Base-by-base conservation (phyloP, 2,329 filamentous ascomycete genomes). In the Elsinoe batatas region DNA sequence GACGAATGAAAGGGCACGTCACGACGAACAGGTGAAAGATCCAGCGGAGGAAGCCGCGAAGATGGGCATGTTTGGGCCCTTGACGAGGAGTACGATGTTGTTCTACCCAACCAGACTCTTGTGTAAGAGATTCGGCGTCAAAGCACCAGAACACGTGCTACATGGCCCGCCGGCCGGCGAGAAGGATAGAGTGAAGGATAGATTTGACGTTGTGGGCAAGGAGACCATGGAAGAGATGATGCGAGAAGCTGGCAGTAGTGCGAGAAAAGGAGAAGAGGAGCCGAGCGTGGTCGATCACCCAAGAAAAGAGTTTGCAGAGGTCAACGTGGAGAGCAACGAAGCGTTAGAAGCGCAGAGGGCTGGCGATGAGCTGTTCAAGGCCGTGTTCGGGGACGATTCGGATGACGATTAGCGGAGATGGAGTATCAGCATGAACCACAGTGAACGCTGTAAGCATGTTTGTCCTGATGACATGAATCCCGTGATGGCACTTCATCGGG, bases 71-170 rank as follows among this genome's bases (percentile, higher is more conserved):
- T 96, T 91, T 70, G 93, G 93, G 1, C 79, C 83, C 12, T 79
- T 97, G 81, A 98, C 93, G 2, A 78, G 93, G 59, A 82, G 78
- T 18, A 75, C 78, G 0, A 69, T 80, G 6, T 79, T 83, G 3
- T 97, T 95, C 69, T 84, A 84, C 62, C 93, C 93, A 0, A 84
- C 85, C 1, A 78, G 90, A 55, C 72, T 98, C 38, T 72, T 97
- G n/a, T 97, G 91, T 72, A 98, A 97, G 68, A 79, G 93, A 7
- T 95, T 98, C 71, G 90, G 90, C 62, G 85, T 97, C n/a, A 82
- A 79, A 58, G 81, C 86, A 7, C 89, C 91, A 0, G 77, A 79
- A 8, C 80, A 89, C 67, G 82, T 85, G 32, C 78, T 80, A 63
- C 71, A 76, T 33, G 78, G 84, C 40, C 69, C 76, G 0, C 42